phyloP scores from a whole-genome alignment of 78 protist genomes.

The Planoprotostelium fungivorum region DNA sequence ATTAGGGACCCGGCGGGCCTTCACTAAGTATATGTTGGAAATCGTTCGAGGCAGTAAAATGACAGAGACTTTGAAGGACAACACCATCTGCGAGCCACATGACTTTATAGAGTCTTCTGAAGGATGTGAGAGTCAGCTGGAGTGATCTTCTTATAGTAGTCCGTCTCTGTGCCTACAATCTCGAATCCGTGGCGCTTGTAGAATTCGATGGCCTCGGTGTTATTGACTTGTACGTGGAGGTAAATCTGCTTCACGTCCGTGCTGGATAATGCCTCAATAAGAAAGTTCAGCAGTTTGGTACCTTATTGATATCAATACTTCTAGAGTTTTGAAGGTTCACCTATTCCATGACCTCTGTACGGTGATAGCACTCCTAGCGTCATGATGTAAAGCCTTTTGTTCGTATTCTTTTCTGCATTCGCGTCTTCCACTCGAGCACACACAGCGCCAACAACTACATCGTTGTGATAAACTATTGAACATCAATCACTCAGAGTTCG shows the following conservation, averaged over 20 bases:
- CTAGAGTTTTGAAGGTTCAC: neutral
- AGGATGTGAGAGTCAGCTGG: neutral
- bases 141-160: neutral
- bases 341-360: neutral
- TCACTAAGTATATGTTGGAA: no score
- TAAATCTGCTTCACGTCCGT: neutral
- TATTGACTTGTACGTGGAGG: neutral
- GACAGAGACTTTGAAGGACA: no score
- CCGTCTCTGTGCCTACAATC: neutral
- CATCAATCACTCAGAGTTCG: neutral
- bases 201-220: neutral
- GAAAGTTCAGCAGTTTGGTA: neutral
- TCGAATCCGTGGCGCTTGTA: neutral
- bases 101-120: neutral
- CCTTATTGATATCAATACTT: neutral
- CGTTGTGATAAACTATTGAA: neutral
- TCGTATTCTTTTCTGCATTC: neutral
- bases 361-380: neutral
- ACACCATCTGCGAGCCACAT: no score
- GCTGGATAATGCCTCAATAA: neutral
- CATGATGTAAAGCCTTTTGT: neutral
- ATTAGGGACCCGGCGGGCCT: no score
- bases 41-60: no score
- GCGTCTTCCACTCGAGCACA: neutral
- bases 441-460: neutral